Evolutionary conservation across 176 grass and related monocot species (phyloP).

Genomic region (Hsuehochloa calcarea): DNA sequence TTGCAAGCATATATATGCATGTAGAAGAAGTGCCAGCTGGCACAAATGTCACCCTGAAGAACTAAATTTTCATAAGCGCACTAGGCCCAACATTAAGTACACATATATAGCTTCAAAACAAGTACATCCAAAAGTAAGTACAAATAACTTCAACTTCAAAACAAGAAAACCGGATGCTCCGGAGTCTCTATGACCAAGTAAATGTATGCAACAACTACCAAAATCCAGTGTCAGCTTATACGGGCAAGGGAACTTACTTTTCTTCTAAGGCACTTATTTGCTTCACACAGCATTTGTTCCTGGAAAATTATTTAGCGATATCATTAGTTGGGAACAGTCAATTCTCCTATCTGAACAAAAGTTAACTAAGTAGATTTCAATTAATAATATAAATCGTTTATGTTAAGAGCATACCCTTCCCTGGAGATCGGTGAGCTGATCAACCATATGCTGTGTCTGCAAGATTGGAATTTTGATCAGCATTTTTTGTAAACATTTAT

Average conservation of each 20-base stretch:
- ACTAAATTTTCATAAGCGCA: not conserved
- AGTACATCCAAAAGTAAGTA: not conserved
- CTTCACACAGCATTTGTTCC: constrained; percentile 78
- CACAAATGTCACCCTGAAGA: not conserved
- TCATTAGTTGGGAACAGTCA: constrained; percentile 1
- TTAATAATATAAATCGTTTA: not conserved
- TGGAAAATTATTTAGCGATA: constrained; percentile 30
- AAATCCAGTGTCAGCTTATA: not conserved
- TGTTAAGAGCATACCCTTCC: constrained; percentile 52
- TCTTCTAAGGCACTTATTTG: constrained; percentile 77
- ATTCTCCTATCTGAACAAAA: not conserved
- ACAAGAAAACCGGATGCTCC: not conserved
- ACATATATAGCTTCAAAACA: not conserved
- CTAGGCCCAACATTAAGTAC: not conserved
- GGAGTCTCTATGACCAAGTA: not conserved
- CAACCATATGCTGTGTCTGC: constrained; percentile 85
- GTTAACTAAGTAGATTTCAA: not conserved
- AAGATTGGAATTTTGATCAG: not conserved
- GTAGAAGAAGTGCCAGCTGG: not conserved
- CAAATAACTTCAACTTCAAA: not conserved
- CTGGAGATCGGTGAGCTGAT: constrained; percentile 73
- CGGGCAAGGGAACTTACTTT: constrained; percentile 45
- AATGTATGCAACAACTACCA: not conserved
- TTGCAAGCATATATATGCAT: not conserved
- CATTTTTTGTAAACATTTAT: not conserved